A percentile compares a stretch with the other conserved stretches of the same genome.
phyloP scores from a whole-genome alignment of 2,329 filamentous ascomycete species.

The Aspergillus ochraceus region DNA sequence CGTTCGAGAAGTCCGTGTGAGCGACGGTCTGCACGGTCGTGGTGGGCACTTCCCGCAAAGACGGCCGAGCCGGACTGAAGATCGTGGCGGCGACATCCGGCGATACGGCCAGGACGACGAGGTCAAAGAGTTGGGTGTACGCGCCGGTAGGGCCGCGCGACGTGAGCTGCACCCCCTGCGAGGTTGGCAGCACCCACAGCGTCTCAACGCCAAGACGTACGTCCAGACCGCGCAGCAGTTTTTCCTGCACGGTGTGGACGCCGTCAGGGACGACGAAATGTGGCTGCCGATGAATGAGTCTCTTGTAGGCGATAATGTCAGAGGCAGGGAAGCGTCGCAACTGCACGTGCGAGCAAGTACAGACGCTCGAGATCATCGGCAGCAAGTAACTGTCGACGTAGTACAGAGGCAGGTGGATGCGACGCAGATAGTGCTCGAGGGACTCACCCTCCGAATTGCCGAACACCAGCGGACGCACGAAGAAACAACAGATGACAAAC shows the following conservation, averaged over 20 bases:
- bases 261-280: slow-evolving; percentile 22
- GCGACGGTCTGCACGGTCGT: slow-evolving; percentile 1
- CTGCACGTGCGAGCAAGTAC: slow-evolving; percentile 23
- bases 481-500: slow-evolving; percentile 56
- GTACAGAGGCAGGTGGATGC: slow-evolving; percentile 51
- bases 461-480: slow-evolving; percentile 38
- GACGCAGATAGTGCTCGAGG: slow-evolving; percentile 50
- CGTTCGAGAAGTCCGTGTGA: slow-evolving; percentile 4
- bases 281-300: slow-evolving; percentile 17
- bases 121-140: slow-evolving; percentile 10
- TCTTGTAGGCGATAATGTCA: slow-evolving; percentile 21
- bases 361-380: slow-evolving; percentile 42
- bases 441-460: slow-evolving; percentile 39
- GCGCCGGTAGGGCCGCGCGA: slow-evolving; percentile 14
- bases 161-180: slow-evolving; percentile 7
- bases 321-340: slow-evolving; percentile 21
- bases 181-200: slow-evolving; percentile 7
- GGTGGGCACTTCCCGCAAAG: background rate
- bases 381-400: slow-evolving; percentile 54
- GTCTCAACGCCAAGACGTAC: slow-evolving; percentile 14
- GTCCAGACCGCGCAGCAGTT: slow-evolving; percentile 10
- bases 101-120: slow-evolving; percentile 56
- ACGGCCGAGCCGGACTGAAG: slow-evolving; percentile 42
- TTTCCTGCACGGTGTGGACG: slow-evolving; percentile 18
- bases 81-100: slow-evolving; percentile 54